Percentiles rank a stretch among this genome's conserved stretches.
Conservation (phyloP, 2,329 filamentous ascomycete species). For the Beauveria scarabaeidicola region DNA sequence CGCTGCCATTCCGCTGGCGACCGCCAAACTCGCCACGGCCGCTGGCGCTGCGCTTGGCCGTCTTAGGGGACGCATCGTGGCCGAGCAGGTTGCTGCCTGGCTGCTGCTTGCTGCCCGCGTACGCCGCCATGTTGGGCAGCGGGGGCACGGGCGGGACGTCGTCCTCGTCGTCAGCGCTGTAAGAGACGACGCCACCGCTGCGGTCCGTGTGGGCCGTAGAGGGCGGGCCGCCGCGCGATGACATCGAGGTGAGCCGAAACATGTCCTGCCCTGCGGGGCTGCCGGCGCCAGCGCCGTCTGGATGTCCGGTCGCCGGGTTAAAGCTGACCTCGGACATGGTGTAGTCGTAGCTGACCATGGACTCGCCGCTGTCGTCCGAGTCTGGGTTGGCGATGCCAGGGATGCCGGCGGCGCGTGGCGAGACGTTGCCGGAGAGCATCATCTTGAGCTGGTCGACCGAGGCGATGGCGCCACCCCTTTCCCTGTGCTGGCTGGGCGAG, state of each 20-base stretch:
- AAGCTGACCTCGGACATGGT: slow-evolving; percentile 59
- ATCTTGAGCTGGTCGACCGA: slow-evolving; percentile 58
- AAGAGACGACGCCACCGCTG: background rate
- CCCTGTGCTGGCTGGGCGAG: slow-evolving; percentile 25
- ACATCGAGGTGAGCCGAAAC: slow-evolving; percentile 25
- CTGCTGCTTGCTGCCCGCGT: slow-evolving; percentile 16
- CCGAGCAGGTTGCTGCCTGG: slow-evolving; percentile 17
- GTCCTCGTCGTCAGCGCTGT: slow-evolving; percentile 20
- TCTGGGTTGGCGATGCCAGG: slow-evolving; percentile 29
- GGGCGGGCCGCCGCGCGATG: slow-evolving; percentile 27
- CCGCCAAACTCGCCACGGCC: slow-evolving; percentile 31
- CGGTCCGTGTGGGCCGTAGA: slow-evolving; percentile 5
- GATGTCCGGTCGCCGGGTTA: slow-evolving; percentile 32
- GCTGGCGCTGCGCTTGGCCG: slow-evolving; percentile 28
- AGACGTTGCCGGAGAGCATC: slow-evolving; percentile 45
- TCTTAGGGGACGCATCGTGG: slow-evolving; percentile 20
- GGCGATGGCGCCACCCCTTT: slow-evolving; percentile 43
- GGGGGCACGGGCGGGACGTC: slow-evolving; percentile 49
- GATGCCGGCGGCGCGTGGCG: slow-evolving; percentile 30
- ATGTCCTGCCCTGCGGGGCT: slow-evolving; percentile 19
- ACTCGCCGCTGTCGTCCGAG: slow-evolving; percentile 54
- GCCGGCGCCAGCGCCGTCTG: slow-evolving; percentile 12
- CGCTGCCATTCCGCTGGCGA: slow-evolving; percentile 24
- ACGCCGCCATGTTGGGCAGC: slow-evolving; percentile 33
- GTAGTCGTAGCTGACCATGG: slow-evolving; percentile 62